Percentiles rank a stretch among this genome's conserved stretches.
Evolutionary conservation across 345 rosid genomes (phyloP).

Genomic region (Citrus maxima): DNA sequence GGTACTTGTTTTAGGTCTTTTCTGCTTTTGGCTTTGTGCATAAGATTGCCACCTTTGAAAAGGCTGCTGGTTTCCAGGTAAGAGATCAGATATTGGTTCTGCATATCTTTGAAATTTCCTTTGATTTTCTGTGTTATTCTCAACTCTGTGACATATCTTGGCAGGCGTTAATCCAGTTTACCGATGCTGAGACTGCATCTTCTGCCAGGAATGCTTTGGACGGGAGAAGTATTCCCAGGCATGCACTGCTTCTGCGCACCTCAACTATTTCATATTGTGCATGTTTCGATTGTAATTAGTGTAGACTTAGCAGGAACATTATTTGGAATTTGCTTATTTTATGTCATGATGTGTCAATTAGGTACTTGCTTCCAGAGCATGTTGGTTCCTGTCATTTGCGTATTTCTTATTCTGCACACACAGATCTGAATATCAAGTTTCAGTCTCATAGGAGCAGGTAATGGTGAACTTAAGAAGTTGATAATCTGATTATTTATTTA

Average conservation of each 20-base stretch:
- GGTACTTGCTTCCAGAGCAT: slow-evolving; percentile 90
- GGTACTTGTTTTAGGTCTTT: slow-evolving; percentile 66
- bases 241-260: slow-evolving; percentile 14
- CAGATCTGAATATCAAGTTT: slow-evolving; percentile 95
- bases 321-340: neutral
- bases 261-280: neutral
- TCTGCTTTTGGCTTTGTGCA: slow-evolving; percentile 98
- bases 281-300: neutral
- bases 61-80: slow-evolving; percentile 97
- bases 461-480: slow-evolving; percentile 2
- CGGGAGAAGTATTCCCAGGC: slow-evolving; percentile 97
- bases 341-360: slow-evolving; percentile 20
- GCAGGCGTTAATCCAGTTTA: slow-evolving; percentile 93
- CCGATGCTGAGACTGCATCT: slow-evolving; percentile 84
- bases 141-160: slow-evolving; percentile 17
- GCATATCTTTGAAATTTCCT: slow-evolving; percentile 9
- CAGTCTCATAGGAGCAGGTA: slow-evolving; percentile 99
- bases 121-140: slow-evolving; percentile 1
- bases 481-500: neutral
- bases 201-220: slow-evolving; percentile 82
- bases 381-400: slow-evolving; percentile 70
- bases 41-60: slow-evolving; percentile 96
- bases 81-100: slow-evolving; percentile 20
- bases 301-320: neutral
- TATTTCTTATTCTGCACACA: slow-evolving; percentile 94